Percentiles rank a stretch among this genome's conserved stretches.
Conservation (phyloP, 2,329 filamentous ascomycete species). For the Rosellinia necatrix region DNA sequence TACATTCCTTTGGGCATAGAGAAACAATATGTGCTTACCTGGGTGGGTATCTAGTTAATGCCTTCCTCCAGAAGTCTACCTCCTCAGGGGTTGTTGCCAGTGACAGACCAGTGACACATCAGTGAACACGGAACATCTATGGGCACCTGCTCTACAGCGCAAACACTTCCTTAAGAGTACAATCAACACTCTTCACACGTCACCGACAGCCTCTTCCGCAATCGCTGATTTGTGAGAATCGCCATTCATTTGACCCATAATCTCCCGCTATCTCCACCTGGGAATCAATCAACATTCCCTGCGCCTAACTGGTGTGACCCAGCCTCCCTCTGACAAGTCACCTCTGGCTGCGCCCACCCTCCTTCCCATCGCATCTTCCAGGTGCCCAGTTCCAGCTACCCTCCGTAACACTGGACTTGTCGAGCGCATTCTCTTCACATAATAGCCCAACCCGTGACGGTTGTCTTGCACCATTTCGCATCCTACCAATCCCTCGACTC, state of each 20-base stretch:
- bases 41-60: no score
- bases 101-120: no score
- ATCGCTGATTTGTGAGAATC: neutral
- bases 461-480: slow-evolving; percentile 7
- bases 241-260: neutral
- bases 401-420: neutral
- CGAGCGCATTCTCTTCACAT: neutral
- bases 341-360: slow-evolving; percentile 15
- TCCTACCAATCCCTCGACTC: slow-evolving; percentile 12
- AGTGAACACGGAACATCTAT: no score
- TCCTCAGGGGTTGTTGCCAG: no score
- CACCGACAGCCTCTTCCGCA: neutral
- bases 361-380: neutral
- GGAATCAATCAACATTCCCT: neutral
- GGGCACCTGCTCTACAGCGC: no score
- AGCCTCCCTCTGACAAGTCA: slow-evolving; percentile 13
- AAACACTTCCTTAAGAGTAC: neutral
- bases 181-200: neutral
- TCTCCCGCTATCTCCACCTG: neutral
- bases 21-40: no score
- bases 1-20: no score
- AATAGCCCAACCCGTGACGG: slow-evolving; percentile 10
- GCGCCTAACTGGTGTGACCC: neutral
- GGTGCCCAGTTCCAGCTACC: no score
- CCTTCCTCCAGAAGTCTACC: no score